Evolutionary conservation across 768 basidiomycete species (phyloP).

Genomic region (Coprinellus micaceus): DNA sequence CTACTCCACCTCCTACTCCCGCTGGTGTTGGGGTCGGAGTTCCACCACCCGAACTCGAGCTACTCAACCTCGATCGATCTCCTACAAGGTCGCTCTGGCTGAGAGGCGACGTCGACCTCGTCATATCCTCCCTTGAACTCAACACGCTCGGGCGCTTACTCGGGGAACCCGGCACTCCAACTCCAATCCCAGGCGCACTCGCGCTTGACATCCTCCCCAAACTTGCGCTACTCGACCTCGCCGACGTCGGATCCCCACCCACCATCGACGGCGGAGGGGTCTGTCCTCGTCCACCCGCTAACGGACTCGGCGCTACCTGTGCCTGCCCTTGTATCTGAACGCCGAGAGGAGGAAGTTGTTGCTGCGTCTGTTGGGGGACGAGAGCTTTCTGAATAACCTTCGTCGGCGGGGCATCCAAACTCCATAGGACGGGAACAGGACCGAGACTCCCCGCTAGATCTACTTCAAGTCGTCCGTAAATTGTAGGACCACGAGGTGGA

Average conservation of each 20-base stretch:
- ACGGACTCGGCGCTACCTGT: not conserved
- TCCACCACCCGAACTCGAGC: not conserved
- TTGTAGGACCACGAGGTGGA: slow-evolving; percentile 42
- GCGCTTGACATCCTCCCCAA: not conserved
- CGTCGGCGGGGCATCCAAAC: slow-evolving; percentile 44
- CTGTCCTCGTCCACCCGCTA: not conserved
- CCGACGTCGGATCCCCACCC: not conserved
- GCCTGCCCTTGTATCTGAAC: too few relatives aligned
- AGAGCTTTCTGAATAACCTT: slow-evolving; percentile 1
- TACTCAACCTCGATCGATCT: too few relatives aligned
- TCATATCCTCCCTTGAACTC: slow-evolving; percentile 1
- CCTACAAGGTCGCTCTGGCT: too few relatives aligned
- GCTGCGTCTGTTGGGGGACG: too few relatives aligned
- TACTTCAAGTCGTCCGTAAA: slow-evolving; percentile 54
- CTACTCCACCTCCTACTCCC: too few relatives aligned
- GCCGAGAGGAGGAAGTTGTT: too few relatives aligned
- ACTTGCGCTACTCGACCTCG: not conserved
- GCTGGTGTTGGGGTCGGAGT: not conserved
- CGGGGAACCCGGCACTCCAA: not conserved
- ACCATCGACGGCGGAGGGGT: too few relatives aligned
- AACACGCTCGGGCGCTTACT: not conserved
- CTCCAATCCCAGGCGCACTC: not conserved
- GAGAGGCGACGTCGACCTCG: not conserved
- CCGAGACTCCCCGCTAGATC: slow-evolving; percentile 44
- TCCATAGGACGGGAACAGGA: slow-evolving; percentile 62